These are phyloP conservation scores for Aspergillus ellipticus DNA, from an alignment of 495 filamentous ascomycete genomes.

Conservation along the genomic window DNA sequence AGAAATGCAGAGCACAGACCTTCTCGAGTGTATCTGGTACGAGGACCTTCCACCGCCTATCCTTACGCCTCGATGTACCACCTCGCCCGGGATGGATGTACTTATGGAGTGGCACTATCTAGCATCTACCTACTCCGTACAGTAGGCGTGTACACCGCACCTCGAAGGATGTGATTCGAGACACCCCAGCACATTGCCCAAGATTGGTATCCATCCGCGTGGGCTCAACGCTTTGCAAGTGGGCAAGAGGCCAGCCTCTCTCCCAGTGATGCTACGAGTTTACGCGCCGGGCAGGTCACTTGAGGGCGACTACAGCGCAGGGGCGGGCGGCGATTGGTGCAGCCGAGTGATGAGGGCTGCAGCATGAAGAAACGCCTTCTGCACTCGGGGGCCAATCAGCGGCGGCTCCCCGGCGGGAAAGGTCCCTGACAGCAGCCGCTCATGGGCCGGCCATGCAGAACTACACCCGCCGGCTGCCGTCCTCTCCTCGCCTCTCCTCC, in stretches of 20 bases:
- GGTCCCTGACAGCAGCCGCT: conserved; percentile 3
- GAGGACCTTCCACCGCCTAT: too few relatives aligned
- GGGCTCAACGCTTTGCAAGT: conserved; percentile 2
- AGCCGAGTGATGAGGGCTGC: conserved; percentile 20
- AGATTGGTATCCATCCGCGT: neutral
- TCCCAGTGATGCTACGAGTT: conserved; percentile 1
- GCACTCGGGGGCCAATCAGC: conserved; percentile 16
- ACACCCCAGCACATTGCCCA: neutral
- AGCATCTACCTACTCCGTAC: neutral
- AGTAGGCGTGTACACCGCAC: neutral
- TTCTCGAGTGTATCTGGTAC: neutral
- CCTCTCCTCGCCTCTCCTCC: too few relatives aligned
- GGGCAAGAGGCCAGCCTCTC: conserved; percentile 1
- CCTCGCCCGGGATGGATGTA: too few relatives aligned
- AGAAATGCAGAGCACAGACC: neutral
- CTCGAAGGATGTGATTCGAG: neutral
- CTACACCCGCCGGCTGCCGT: neutral
- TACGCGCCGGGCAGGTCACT: conserved; percentile 24
- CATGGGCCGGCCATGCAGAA: neutral
- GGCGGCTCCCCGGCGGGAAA: neutral
- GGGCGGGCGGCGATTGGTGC: conserved; percentile 15
- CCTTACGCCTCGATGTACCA: too few relatives aligned
- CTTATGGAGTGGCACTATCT: too few relatives aligned
- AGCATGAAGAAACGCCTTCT: conserved; percentile 25
- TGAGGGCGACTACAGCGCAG: conserved; percentile 4